Conservation (phyloP, 305 asterid genomes). For the Striga hermonthica region DNA sequence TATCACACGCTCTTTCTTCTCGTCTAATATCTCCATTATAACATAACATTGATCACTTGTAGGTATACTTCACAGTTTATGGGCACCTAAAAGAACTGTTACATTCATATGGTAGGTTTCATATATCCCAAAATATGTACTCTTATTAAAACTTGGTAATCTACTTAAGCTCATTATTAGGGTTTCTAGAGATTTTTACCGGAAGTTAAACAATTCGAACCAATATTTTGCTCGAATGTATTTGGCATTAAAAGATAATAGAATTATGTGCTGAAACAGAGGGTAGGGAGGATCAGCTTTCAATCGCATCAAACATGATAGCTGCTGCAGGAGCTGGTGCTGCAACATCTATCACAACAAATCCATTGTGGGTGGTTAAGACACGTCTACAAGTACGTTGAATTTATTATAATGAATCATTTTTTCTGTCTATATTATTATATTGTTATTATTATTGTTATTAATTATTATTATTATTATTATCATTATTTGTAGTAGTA, state of each 20-base stretch:
- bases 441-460: too few relatives aligned
- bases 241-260: too few relatives aligned
- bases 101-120: slow-evolving; percentile 61
- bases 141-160: slow-evolving; percentile 16
- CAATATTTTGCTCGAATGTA: too few relatives aligned
- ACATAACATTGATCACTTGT: slow-evolving; percentile 33
- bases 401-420: slow-evolving; percentile 24
- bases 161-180: background rate
- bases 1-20: background rate
- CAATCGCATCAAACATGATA: slow-evolving; percentile 73
- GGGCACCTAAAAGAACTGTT: slow-evolving; percentile 76
- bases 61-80: slow-evolving; percentile 96
- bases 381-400: slow-evolving; percentile 85
- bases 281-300: slow-evolving; percentile 52
- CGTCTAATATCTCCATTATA: slow-evolving; percentile 7
- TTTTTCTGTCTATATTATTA: slow-evolving; percentile 1
- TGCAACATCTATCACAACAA: slow-evolving; percentile 70
- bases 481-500: background rate
- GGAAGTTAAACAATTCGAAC: too few relatives aligned
- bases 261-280: slow-evolving; percentile 39
- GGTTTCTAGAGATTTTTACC: too few relatives aligned
- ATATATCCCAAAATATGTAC: slow-evolving; percentile 10
- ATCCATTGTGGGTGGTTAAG: slow-evolving; percentile 96
- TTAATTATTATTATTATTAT: background rate
- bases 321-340: slow-evolving; percentile 97